phyloP scores from a whole-genome alignment of 73 alveolate species.

The Halteria grandinella region DNA sequence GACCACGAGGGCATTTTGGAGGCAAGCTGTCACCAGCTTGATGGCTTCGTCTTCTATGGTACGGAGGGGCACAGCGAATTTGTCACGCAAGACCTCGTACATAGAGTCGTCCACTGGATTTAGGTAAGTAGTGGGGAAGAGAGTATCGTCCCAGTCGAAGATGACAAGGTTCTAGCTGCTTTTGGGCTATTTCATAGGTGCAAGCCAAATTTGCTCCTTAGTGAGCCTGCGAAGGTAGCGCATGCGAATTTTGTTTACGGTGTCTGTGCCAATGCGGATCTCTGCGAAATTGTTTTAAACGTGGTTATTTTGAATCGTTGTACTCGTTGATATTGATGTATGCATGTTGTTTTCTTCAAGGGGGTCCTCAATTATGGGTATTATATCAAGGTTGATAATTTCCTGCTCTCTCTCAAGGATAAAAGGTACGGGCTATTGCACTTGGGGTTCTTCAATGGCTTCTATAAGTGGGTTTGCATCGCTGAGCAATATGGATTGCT shows the following conservation, averaged over 20 bases:
- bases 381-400: too few species aligned
- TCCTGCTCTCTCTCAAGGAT: too few species aligned
- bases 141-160: constrained; percentile 88
- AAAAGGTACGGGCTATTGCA: too few species aligned
- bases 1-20: constrained; percentile 56
- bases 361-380: too few species aligned
- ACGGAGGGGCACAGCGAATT: constrained; percentile 40
- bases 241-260: constrained; percentile 4
- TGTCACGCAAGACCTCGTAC: constrained; percentile 49
- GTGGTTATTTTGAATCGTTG: too few species aligned
- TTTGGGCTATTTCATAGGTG: constrained; percentile 53
- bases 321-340: too few species aligned
- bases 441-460: too few species aligned
- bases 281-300: too few species aligned
- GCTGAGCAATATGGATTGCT: too few species aligned
- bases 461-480: too few species aligned
- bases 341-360: too few species aligned
- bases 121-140: constrained; percentile 77
- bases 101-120: constrained; percentile 66
- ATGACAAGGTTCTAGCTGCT: constrained; percentile 48
- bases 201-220: constrained; percentile 22
- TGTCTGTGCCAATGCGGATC: too few species aligned
- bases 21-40: background rate
- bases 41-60: constrained; percentile 18
- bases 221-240: constrained; percentile 24